Percentiles rank a stretch among this genome's conserved stretches.
These are phyloP conservation scores for Pythium graminicola DNA, from an alignment of 352 stramenopile genomes.

Conservation along the genomic window DNA sequence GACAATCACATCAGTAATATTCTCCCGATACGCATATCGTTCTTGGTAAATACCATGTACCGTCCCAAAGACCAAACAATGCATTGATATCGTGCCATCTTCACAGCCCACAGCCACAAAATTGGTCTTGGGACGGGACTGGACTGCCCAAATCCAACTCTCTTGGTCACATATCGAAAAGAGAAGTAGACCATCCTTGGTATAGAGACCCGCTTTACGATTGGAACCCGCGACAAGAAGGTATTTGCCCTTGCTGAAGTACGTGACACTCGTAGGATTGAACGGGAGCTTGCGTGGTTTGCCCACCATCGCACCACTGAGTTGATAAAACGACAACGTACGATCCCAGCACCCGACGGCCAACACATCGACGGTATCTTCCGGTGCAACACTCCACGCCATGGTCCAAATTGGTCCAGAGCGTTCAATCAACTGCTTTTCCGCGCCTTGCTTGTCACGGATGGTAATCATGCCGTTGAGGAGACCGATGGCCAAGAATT, in stretches of 20 bases:
- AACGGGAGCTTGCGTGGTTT: conserved; percentile 90
- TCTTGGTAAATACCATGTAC: conserved; percentile 92
- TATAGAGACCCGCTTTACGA: conserved; percentile 85
- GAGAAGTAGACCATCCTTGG: conserved; percentile 78
- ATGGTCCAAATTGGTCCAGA: conserved; percentile 83
- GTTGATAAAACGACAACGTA: conserved; percentile 89
- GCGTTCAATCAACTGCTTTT: conserved; percentile 89
- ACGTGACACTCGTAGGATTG: conserved; percentile 87
- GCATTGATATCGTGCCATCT: conserved; percentile 75
- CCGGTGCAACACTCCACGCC: conserved; percentile 70
- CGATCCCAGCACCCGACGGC: conserved; percentile 93
- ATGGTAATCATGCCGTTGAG: conserved; percentile 90
- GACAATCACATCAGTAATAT: conserved; percentile 94
- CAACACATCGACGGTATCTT: conserved; percentile 82
- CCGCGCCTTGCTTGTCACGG: conserved; percentile 85
- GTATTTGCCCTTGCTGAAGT: conserved; percentile 90
- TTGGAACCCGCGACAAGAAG: conserved; percentile 86
- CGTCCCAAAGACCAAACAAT: conserved; percentile 88
- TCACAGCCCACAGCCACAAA: conserved; percentile 84
- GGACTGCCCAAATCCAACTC: conserved; percentile 90
- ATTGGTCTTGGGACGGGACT: conserved; percentile 77
- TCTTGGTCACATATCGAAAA: conserved; percentile 77
- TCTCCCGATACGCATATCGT: conserved; percentile 90
- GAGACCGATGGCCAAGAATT: conserved; percentile 88
- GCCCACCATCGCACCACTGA: conserved; percentile 74